Evolutionary conservation across 1,284 basidiomycete genomes (phyloP).

Genomic region (Apiotrichum gamsii): DNA sequence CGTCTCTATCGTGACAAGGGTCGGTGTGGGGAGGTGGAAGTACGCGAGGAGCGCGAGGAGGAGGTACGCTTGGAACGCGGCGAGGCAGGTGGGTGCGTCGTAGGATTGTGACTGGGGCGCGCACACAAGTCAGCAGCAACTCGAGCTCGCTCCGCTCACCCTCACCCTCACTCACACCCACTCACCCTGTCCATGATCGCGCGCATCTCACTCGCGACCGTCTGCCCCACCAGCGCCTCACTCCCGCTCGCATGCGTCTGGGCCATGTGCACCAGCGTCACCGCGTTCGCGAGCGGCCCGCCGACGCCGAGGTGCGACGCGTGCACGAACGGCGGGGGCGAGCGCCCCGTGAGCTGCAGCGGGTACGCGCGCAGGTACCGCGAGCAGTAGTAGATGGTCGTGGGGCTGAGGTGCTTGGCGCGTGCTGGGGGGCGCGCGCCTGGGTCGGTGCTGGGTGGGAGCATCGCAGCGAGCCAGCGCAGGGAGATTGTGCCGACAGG

Average conservation of each 20-base stretch:
- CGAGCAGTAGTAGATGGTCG: slow-evolving; percentile 3
- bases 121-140: neutral
- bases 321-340: slow-evolving; percentile 2
- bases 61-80: slow-evolving; percentile 9
- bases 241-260: neutral
- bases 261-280: slow-evolving; percentile 1
- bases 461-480: neutral
- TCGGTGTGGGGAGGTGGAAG: slow-evolving; percentile 11
- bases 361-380: slow-evolving; percentile 1
- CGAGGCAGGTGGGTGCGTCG: slow-evolving; percentile 1
- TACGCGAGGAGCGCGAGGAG: slow-evolving; percentile 6
- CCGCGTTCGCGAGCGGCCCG: neutral
- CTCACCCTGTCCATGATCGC: neutral
- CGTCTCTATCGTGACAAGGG: no score
- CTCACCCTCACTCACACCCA: no score
- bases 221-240: neutral
- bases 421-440: neutral
- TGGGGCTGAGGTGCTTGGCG: neutral
- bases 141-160: no score
- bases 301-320: neutral
- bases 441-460: no score
- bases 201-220: neutral
- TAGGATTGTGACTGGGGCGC: neutral
- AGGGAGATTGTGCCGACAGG: slow-evolving; percentile 1
- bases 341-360: neutral